Evolutionary conservation across 306 rosid genomes (phyloP), one percentile per base, ranked within the genome.

Genomic region (Quillaja saponaria): DNA sequence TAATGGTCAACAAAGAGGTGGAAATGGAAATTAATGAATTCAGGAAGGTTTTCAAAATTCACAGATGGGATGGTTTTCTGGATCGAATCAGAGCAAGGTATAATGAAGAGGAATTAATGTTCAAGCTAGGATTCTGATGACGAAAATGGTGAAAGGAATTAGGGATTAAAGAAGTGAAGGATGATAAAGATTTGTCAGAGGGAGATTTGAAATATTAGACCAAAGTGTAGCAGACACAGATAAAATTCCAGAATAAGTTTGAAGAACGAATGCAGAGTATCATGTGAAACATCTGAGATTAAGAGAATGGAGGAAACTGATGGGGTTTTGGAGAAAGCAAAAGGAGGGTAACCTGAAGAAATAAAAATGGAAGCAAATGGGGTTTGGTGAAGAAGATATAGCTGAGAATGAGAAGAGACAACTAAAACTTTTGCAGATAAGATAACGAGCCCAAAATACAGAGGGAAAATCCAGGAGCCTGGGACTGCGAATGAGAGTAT

Each of bases 11-110:
- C 66, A 87, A 85, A 65, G 57, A 82, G 31, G 84, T 79, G 74
- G 86, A 75, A 56, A 49, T 79, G 74, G 86, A 75, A 56, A 49
- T 75, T 13, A 60, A 64, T 49, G 76, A 85, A 33, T 82, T 87
- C 61, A 72, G 38, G 14, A 89, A 84, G 67, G 82, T 72, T 40
- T 90, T 85, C 71, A 71, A 57, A 54, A 82, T 86, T 67, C 96
- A n/a, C 95, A 6, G 34, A 66, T n/a, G 82, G 83, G 41, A 85
- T 81, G 50, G 64, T 68, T n/a, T n/a, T 76, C 80, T 86, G 82
- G 90, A 79, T 55, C 57, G 72, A 59, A 87, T 90, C 64, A 81
- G 75, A 50, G 95, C 92, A 5, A 90, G 68, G 69, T 79, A 81
- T 58, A 65, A 77, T 54, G 83, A 76, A 35, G 73, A 75, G 31